A percentile compares a stretch with the other conserved stretches of the same genome.
Evolutionary conservation across 78 protist genomes (phyloP).

Genomic region (Pelomyxa schiedti): DNA sequence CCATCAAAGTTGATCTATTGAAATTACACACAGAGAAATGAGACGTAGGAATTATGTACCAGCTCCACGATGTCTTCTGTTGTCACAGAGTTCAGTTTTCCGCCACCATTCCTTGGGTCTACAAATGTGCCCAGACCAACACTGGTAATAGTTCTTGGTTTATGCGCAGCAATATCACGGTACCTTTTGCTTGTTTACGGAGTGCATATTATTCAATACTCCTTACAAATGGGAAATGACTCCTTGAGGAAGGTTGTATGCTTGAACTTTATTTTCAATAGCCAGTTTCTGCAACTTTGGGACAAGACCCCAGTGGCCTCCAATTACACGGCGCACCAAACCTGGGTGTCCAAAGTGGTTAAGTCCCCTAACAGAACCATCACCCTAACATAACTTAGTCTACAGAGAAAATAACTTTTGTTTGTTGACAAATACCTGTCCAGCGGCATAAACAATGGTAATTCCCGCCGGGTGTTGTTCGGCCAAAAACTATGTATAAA

Average conservation of each 20-base stretch:
- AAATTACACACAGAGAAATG: too few species aligned
- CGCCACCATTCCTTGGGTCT: constrained; percentile 13
- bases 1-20: constrained; percentile 11
- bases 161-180: not conserved
- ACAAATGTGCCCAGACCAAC: constrained; percentile 15
- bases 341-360: not conserved
- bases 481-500: not conserved
- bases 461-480: not conserved
- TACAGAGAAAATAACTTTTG: too few species aligned
- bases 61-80: not conserved
- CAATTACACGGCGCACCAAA: not conserved
- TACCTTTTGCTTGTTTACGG: too few species aligned
- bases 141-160: constrained; percentile 1
- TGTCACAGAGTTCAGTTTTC: not conserved
- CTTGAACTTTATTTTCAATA: not conserved
- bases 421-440: constrained; percentile 4
- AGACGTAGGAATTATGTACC: too few species aligned
- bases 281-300: constrained; percentile 9
- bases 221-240: too few species aligned
- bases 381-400: too few species aligned
- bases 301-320: constrained; percentile 9
- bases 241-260: constrained; percentile 23
- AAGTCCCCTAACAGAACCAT: not conserved
- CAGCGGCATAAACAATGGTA: constrained; percentile 7
- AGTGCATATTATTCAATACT: too few species aligned